Evolutionary conservation across 1,284 basidiomycete genomes (phyloP).

Genomic region (Trametes sp.): DNA sequence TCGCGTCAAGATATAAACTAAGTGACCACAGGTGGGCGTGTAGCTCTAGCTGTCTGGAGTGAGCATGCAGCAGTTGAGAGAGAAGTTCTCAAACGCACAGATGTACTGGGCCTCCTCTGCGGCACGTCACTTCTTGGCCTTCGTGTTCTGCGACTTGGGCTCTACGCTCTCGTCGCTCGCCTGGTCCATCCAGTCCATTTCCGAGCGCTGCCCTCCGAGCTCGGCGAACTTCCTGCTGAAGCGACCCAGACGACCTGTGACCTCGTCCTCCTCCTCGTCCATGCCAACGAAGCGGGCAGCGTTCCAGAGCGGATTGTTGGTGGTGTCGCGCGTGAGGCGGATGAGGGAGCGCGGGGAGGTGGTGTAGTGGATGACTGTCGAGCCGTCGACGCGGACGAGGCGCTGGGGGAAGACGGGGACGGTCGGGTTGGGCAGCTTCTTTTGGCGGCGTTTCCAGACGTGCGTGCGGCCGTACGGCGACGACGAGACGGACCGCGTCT

Average conservation of each 20-base stretch:
- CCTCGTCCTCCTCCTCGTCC: slow-evolving; percentile 70
- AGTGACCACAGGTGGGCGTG: too few relatives aligned
- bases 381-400: slow-evolving; percentile 87
- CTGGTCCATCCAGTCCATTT: slow-evolving; percentile 51
- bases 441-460: slow-evolving; percentile 72
- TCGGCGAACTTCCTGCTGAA: slow-evolving; percentile 82
- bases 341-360: slow-evolving; percentile 83
- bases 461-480: slow-evolving; percentile 82
- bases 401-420: slow-evolving; percentile 86
- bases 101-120: not conserved
- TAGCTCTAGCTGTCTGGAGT: not conserved
- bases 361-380: slow-evolving; percentile 84
- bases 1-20: too few relatives aligned
- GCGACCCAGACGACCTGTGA: slow-evolving; percentile 79
- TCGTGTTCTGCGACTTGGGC: slow-evolving; percentile 5
- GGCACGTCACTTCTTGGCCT: slow-evolving; percentile 12
- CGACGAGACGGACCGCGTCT: slow-evolving; percentile 59
- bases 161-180: slow-evolving; percentile 20
- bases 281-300: slow-evolving; percentile 52
- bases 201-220: slow-evolving; percentile 51
- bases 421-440: slow-evolving; percentile 77
- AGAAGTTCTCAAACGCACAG: not conserved
- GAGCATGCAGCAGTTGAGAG: not conserved
- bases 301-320: slow-evolving; percentile 87
- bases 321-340: slow-evolving; percentile 82